These are phyloP conservation scores for Fusarium sambucinum DNA, from an alignment of 2,329 filamentous ascomycete species.

Conservation along the genomic window DNA sequence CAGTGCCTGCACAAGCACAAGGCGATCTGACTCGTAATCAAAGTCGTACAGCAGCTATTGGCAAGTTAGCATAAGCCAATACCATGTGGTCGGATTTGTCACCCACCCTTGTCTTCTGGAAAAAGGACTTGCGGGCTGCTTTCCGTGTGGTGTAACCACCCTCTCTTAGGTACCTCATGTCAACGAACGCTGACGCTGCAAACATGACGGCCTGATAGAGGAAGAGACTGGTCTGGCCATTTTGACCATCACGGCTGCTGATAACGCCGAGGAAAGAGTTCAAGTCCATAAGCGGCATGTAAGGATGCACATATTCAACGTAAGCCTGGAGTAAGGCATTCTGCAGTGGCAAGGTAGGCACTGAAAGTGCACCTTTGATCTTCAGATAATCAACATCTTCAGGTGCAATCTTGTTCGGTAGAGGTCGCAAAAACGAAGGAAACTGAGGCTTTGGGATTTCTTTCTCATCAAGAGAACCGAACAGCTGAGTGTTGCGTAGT, in stretches of 20 bases:
- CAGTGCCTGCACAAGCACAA: conserved; percentile 88
- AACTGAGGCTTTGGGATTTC: conserved; percentile 60
- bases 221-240: conserved; percentile 82
- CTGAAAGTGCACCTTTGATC: conserved; percentile 84
- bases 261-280: conserved; percentile 71
- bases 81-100: conserved; percentile 10
- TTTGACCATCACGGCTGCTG: conserved; percentile 74
- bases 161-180: conserved; percentile 78
- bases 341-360: conserved; percentile 77
- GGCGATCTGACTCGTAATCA: conserved; percentile 91
- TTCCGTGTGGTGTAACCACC: conserved; percentile 84
- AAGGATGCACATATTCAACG: conserved; percentile 91
- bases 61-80: conserved; percentile 21
- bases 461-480: conserved; percentile 62
- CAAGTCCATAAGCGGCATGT: conserved; percentile 87
- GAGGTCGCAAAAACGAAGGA: conserved; percentile 79
- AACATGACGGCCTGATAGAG: conserved; percentile 97
- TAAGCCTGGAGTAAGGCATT: conserved; percentile 86
- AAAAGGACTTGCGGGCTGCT: conserved; percentile 87
- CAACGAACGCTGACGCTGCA: conserved; percentile 87
- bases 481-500: conserved; percentile 58
- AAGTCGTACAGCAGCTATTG: conserved; percentile 87
- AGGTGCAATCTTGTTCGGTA: conserved; percentile 79
- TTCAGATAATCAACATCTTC: conserved; percentile 88
- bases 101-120: conserved; percentile 85